A percentile compares a stretch with the other conserved stretches of the same genome.
Conservation (phyloP, 768 basidiomycete genomes). For the Amanita pallidorosea region DNA sequence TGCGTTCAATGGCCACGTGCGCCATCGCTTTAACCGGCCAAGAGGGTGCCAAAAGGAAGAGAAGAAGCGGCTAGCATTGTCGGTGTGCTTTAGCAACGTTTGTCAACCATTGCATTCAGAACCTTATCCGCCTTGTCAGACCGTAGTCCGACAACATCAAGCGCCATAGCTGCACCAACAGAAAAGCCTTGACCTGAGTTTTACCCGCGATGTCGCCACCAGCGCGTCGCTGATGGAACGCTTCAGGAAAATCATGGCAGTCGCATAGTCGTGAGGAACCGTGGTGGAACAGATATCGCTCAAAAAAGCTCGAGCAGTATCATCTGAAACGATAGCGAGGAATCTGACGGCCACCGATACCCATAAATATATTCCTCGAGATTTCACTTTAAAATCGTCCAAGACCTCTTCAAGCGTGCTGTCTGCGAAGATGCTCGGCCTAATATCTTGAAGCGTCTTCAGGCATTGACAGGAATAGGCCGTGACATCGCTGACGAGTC, state of each 20-base stretch:
- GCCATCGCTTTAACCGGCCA: not conserved
- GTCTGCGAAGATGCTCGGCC: not conserved
- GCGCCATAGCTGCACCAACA: not conserved
- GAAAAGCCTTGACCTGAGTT: not conserved
- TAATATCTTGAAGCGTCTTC: not conserved
- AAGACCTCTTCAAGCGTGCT: not conserved
- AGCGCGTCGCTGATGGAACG: not conserved
- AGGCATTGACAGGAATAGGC: not conserved
- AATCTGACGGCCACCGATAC: not conserved
- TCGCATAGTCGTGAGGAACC: not conserved
- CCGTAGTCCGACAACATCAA: not conserved
- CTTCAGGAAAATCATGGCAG: not conserved
- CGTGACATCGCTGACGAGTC: not conserved
- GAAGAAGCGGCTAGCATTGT: not conserved
- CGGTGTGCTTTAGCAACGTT: not conserved
- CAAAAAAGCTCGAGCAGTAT: conserved; percentile 1
- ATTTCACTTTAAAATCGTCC: not conserved
- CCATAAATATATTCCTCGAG: not conserved
- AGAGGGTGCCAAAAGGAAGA: not conserved
- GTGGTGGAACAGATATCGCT: not conserved
- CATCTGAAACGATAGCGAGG: not conserved
- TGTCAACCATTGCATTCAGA: not conserved
- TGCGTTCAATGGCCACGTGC: not conserved
- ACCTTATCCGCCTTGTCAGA: not conserved
- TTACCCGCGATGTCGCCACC: not conserved